These are phyloP conservation scores for Erucastrum elatum DNA, from an alignment of 345 rosid genomes.

Conservation along the genomic window DNA sequence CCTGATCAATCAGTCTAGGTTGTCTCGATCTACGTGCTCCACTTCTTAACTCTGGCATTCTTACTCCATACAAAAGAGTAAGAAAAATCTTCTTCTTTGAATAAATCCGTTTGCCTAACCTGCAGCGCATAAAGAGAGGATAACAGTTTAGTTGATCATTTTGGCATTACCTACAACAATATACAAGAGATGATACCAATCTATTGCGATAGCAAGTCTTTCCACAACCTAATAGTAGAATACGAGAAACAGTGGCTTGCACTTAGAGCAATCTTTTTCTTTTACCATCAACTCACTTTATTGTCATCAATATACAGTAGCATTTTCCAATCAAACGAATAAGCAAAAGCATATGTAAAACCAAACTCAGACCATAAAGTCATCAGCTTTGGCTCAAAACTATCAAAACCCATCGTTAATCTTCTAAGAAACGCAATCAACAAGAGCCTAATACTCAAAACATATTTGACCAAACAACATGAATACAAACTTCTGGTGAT, in stretches of 20 bases:
- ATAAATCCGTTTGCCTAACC: conserved; percentile 42
- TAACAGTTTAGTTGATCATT: background rate
- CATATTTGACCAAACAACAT: background rate
- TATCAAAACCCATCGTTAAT: background rate
- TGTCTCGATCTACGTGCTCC: conserved; percentile 94
- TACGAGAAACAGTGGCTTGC: conserved; percentile 21
- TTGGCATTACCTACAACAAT: conserved; percentile 4
- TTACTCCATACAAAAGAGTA: conserved; percentile 95
- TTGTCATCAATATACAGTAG: conserved; percentile 4
- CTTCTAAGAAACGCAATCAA: background rate
- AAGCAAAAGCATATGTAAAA: conserved; percentile 22
- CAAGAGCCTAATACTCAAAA: conserved; percentile 3
- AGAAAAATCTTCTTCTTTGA: conserved; percentile 45
- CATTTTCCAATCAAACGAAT: conserved; percentile 22
- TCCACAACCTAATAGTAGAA: conserved; percentile 33
- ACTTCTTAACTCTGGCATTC: conserved; percentile 98
- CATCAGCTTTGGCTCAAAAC: conserved; percentile 18
- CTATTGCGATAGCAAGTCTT: conserved; percentile 6
- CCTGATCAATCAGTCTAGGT: conserved; percentile 64
- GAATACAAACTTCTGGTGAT: conserved; percentile 16
- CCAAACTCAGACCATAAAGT: conserved; percentile 22
- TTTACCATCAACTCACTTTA: background rate
- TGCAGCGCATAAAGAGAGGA: conserved; percentile 35
- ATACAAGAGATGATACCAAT: conserved; percentile 24
- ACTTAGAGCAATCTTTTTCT: conserved; percentile 25